Percentiles rank a stretch among this genome's conserved stretches.
These are phyloP conservation scores for Geosmithia morbida DNA, from an alignment of 2,329 filamentous ascomycete species.

Conservation along the genomic window DNA sequence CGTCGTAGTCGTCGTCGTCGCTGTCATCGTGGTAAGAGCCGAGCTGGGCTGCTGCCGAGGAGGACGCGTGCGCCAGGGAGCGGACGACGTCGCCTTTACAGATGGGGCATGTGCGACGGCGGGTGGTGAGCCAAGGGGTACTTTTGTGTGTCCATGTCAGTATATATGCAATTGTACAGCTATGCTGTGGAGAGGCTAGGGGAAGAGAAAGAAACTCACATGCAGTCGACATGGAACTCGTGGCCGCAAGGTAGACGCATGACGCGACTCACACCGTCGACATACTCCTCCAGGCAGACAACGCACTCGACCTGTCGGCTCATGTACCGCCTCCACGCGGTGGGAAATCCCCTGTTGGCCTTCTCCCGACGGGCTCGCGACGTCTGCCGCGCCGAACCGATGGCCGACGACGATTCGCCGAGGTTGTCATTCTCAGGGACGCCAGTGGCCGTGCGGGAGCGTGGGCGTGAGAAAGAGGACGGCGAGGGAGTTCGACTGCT, in stretches of 20 bases:
- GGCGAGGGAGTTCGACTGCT: constrained; percentile 17
- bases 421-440: constrained; percentile 35
- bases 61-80: constrained; percentile 40
- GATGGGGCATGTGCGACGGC: constrained; percentile 92
- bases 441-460: constrained; percentile 51
- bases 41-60: constrained; percentile 36
- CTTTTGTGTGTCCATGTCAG: constrained; percentile 32
- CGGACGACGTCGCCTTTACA: constrained; percentile 94
- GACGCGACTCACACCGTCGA: constrained; percentile 84
- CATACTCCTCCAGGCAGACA: constrained; percentile 90
- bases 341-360: constrained; percentile 22
- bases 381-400: constrained; percentile 20
- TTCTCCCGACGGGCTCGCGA: constrained; percentile 29
- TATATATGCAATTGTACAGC: constrained; percentile 1
- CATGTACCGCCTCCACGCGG: constrained; percentile 53
- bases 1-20: constrained; percentile 26
- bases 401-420: constrained; percentile 12
- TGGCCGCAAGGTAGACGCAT: constrained; percentile 97
- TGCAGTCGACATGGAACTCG: constrained; percentile 96
- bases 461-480: constrained; percentile 36
- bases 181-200: too few species aligned
- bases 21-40: constrained; percentile 40
- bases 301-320: constrained; percentile 73
- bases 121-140: constrained; percentile 91
- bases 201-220: constrained; percentile 49